Evolutionary conservation across 257 asterid species (phyloP).

Genomic region (Capsicum rhomboideum): DNA sequence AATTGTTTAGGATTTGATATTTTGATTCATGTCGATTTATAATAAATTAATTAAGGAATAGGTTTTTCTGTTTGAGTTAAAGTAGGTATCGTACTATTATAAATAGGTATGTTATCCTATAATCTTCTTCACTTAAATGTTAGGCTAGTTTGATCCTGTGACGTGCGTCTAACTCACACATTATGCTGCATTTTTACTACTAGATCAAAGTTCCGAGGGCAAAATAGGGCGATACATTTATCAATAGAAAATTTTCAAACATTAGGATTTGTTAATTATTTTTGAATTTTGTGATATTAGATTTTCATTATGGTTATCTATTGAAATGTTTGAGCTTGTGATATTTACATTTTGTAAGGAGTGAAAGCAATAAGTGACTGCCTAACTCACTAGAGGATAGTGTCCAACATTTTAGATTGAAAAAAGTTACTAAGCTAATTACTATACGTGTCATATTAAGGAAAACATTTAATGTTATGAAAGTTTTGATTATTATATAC

Average conservation of each 20-base stretch:
- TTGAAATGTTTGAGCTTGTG: neutral
- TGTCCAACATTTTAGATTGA: neutral
- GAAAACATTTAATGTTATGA: neutral
- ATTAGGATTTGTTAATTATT: neutral
- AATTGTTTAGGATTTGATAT: too few species aligned
- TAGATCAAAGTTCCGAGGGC: neutral
- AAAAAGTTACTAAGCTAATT: neutral
- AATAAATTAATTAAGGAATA: too few species aligned
- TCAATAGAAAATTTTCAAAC: neutral
- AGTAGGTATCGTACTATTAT: too few species aligned
- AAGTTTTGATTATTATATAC: neutral
- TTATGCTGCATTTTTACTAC: neutral
- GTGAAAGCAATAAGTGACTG: neutral
- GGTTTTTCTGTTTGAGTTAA: too few species aligned
- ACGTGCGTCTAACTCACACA: neutral
- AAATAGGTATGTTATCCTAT: too few species aligned
- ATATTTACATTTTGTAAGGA: neutral
- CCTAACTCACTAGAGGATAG: neutral
- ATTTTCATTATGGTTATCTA: neutral
- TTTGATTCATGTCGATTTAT: too few species aligned
- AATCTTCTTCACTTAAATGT: neutral
- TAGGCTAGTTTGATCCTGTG: neutral
- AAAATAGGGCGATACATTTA: neutral
- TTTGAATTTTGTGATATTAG: neutral
- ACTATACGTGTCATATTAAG: neutral